phyloP scores from a whole-genome alignment of 2,329 filamentous ascomycete genomes.

The Venturia aucupariae region DNA sequence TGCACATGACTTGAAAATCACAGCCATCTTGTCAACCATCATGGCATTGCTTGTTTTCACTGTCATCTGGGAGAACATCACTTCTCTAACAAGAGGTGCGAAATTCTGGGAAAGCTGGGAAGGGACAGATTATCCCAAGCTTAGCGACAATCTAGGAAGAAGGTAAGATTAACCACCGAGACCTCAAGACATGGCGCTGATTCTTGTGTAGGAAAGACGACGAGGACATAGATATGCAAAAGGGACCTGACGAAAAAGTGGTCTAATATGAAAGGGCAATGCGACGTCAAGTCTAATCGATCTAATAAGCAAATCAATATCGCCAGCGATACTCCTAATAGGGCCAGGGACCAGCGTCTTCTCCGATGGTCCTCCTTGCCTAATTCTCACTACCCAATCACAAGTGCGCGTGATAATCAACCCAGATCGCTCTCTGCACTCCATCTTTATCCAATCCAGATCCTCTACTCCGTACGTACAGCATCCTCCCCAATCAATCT shows the following conservation, averaged over 20 bases:
- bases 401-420: no score
- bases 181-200: neutral
- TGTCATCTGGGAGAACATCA: conserved; percentile 11
- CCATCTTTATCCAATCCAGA: no score
- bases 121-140: conserved; percentile 10
- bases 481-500: no score
- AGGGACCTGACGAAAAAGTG: neutral
- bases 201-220: neutral
- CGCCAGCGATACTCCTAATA: no score
- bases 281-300: neutral
- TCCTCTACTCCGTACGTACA: no score
- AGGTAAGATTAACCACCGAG: neutral
- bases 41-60: conserved; percentile 7
- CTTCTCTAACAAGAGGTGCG: neutral
- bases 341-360: no score
- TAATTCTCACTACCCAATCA: no score
- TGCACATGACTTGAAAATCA: conserved; percentile 11
- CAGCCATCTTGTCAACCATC: conserved; percentile 8
- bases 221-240: neutral
- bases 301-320: no score
- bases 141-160: neutral
- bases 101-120: conserved; percentile 14
- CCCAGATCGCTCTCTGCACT: no score
- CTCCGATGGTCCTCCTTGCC: no score
- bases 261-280: neutral